Base-by-base conservation (phyloP, 768 basidiomycete species). In the Pleurotus pulmonarius region DNA sequence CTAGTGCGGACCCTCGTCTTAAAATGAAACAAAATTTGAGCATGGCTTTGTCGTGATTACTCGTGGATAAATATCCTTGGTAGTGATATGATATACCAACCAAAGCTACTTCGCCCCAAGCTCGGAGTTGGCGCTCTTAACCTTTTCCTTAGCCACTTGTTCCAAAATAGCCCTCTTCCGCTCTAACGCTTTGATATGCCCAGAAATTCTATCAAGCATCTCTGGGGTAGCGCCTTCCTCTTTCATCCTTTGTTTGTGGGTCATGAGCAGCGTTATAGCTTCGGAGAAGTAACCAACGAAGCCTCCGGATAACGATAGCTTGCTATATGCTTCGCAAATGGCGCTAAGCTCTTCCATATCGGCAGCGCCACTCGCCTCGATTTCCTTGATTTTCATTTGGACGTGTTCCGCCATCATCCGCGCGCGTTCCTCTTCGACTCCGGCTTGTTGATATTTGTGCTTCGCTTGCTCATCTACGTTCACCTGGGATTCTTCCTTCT, bases 261-360 rank as follows among this genome's bases (percentile, higher is more conserved):
- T 34, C 55, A 34, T 49, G 22, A 61, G 38, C 47, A 61, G 22
- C n/a, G 12, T 24, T 43, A 61, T 59, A 25, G 55, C 58, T 6
- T 48, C 45, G 24, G 58, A 29, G 38, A 61, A 37, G 37, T 59
- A 52, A 1, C 58, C 55, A 18, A 46, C 41, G 34, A 56, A 56
- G 46, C 45, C 37, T 11, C 55, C 45, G 12, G 55, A 44, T n/a
- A 56, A 22, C 4, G 55, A 15, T 8, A 47, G 13, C 22, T 37
- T 46, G 29, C 34, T 26, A 16, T 45, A 56, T 12, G 47, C 24
- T 9, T 26, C 38, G 22, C 55, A 56, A 15, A 45, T 6, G 1
- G 25, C 15, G 20, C 55, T 18, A 5, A 56, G 55, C 16, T 56
- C 24, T 34, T 46, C 43, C 46, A 46, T 45, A 37, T 49, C 48